phyloP scores from a whole-genome alignment of 2,329 filamentous ascomycete species.

The Catunica adiposa region DNA sequence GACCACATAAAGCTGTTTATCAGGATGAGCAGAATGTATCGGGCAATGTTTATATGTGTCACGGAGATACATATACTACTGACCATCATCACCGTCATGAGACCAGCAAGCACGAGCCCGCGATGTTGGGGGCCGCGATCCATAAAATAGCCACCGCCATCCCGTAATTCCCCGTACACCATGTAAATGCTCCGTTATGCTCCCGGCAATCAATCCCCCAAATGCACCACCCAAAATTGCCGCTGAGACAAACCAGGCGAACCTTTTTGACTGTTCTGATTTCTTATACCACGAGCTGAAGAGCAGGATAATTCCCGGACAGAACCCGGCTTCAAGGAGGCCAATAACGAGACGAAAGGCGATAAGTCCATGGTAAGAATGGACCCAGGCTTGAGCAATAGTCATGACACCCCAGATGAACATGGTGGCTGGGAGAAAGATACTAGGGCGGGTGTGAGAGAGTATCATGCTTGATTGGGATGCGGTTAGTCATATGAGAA shows the following conservation, averaged over 20 bases:
- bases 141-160: constrained; percentile 21
- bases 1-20: constrained; percentile 40
- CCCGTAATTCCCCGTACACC: neutral
- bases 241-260: neutral
- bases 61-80: constrained; percentile 18
- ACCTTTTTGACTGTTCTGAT: neutral
- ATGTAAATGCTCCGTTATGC: neutral
- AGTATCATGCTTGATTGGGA: neutral
- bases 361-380: neutral
- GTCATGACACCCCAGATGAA: neutral
- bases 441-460: neutral
- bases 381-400: neutral
- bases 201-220: neutral
- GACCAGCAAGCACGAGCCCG: constrained; percentile 22
- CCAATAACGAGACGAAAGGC: neutral
- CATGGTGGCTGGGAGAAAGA: neutral
- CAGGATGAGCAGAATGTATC: constrained; percentile 36
- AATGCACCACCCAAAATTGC: neutral
- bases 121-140: constrained; percentile 29
- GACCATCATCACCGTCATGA: neutral
- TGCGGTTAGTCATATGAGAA: neutral
- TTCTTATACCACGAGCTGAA: constrained; percentile 2
- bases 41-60: constrained; percentile 33
- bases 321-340: neutral
- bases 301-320: neutral